Evolutionary conservation across 1,284 basidiomycete species (phyloP).

Genomic region (Wallemia hederae): DNA sequence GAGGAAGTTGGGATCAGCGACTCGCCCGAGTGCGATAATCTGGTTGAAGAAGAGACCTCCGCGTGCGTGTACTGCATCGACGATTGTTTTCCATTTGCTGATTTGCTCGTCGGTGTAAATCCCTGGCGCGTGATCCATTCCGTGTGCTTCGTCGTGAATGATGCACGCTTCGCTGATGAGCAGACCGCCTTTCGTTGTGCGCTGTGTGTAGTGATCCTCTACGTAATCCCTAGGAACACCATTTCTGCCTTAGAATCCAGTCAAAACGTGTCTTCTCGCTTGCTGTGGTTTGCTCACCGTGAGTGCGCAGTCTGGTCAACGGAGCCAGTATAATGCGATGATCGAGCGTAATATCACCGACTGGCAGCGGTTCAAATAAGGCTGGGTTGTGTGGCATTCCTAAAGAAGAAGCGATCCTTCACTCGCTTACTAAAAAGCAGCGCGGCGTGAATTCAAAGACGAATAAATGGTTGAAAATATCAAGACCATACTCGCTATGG

Average conservation of each 20-base stretch:
- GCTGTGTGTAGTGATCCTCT: not conserved
- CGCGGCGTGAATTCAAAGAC: too few relatives aligned
- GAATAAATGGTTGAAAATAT: too few relatives aligned
- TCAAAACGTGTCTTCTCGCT: too few relatives aligned
- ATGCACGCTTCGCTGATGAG: not conserved
- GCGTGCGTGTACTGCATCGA: conserved; percentile 16
- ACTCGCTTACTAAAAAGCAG: too few relatives aligned
- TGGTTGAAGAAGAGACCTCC: conserved; percentile 23
- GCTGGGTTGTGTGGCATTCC: not conserved
- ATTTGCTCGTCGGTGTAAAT: conserved; percentile 19
- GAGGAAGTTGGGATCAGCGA: conserved; percentile 12
- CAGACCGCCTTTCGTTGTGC: not conserved
- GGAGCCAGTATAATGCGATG: not conserved
- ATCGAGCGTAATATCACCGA: not conserved
- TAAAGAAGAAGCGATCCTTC: too few relatives aligned
- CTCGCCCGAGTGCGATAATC: conserved; percentile 24
- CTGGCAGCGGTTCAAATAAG: not conserved
- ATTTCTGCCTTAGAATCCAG: too few relatives aligned
- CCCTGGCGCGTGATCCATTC: conserved; percentile 12
- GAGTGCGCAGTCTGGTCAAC: not conserved
- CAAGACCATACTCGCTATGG: too few relatives aligned
- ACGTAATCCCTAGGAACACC: not conserved
- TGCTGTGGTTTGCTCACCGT: too few relatives aligned
- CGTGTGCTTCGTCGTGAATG: not conserved
- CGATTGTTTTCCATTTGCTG: conserved; percentile 18